Base-by-base conservation (phyloP, 164 flowering plant species). In the Warburgia ugandensis region DNA sequence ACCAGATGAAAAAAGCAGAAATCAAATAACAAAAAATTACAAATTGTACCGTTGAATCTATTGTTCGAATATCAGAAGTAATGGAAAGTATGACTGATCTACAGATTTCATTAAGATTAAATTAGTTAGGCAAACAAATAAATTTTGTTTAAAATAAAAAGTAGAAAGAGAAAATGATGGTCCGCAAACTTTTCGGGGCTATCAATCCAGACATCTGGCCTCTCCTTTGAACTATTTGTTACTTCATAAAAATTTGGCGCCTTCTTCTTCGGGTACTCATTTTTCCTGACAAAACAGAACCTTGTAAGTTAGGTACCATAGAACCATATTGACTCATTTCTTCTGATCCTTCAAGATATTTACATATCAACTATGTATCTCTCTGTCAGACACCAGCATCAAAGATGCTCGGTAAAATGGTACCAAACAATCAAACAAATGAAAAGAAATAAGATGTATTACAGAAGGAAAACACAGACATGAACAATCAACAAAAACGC, bases 131-230 rank as follows among this genome's bases (percentile, higher is more conserved):
- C 16, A 55, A 29, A 43, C 29, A 17, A 13, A 45, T 25, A 29
- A 4, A n/a, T 29, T 22, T 48, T 29, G 31, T 25, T 30, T n/a
- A 13, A 31, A 45, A 23, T 26, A n/a, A 10, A 31, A 6, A 49
- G 56, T 23, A 31, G 61, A 29, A 25, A n/a, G n/a, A n/a, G 14
- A 29, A 20, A 29, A 13, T 19, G 33, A 56, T 14, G 28, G 29
- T 30, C 23, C 53, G 29, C 77, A 73, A 28, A 89, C 94, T 84
- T 94, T 68, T 94, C 99, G 55, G 99, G 99, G 73, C 85, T 86
- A 5, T 84, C 97, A 66, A 94, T 71, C 99, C 99, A 88, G 56
- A 94, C 97, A 80, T 94, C 99, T 17, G 99, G 99, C 61, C 99
- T 80, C 73, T 89, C 99, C 70, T 86, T 94, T 20, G 94, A 79